Evolutionary conservation across 2,329 filamentous ascomycete genomes (phyloP).

Genomic region (Leptographium galeiforme): DNA sequence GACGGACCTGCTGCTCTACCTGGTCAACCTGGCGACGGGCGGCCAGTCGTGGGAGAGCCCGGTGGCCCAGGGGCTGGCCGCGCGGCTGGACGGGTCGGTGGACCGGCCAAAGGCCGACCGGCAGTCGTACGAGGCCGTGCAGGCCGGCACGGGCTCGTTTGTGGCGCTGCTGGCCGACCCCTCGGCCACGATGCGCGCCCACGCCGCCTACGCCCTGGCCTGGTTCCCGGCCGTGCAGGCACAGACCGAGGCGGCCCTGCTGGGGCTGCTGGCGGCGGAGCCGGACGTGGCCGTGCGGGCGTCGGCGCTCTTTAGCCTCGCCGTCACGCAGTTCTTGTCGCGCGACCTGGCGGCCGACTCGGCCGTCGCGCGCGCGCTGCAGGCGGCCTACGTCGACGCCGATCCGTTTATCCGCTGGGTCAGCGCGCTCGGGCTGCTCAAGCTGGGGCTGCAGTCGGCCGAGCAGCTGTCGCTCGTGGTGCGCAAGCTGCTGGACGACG

Average conservation of each 20-base stretch:
- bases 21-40: not conserved
- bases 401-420: not conserved
- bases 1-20: not conserved
- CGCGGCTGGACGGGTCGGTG: not conserved
- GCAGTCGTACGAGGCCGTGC: not conserved
- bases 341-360: not conserved
- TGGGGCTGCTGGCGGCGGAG: not conserved
- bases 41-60: not conserved
- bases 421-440: not conserved
- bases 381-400: not conserved
- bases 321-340: not conserved
- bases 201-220: not conserved
- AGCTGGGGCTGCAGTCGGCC: not conserved
- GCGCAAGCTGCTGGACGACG: not conserved
- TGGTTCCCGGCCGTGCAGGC: not conserved
- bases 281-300: not conserved
- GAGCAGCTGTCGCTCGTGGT: not conserved
- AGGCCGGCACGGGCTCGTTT: not conserved
- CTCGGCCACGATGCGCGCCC: not conserved
- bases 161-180: not conserved
- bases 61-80: not conserved
- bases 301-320: not conserved
- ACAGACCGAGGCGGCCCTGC: not conserved
- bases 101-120: not conserved
- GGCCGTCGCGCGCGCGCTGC: not conserved